Conservation (phyloP, 345 rosid species). For the Lagerstroemia speciosa region DNA sequence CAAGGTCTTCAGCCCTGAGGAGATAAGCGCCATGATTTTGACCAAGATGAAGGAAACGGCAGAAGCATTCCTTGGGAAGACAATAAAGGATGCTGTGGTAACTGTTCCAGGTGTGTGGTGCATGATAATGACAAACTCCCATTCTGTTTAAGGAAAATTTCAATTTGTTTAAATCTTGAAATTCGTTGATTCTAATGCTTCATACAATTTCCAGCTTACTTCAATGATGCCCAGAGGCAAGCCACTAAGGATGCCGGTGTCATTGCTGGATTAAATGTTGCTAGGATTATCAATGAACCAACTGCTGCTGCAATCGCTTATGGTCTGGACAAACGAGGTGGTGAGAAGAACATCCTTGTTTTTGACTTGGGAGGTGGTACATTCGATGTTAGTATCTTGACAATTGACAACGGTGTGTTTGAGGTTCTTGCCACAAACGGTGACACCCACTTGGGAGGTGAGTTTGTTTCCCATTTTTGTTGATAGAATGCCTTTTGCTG, state of each 20-base stretch:
- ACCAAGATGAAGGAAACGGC: constrained; percentile 98
- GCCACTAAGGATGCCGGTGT: constrained; percentile 97
- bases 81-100: constrained; percentile 94
- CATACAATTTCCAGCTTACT: constrained; percentile 67
- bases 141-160: neutral
- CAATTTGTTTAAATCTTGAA: neutral
- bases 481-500: neutral
- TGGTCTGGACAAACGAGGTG: constrained; percentile 91
- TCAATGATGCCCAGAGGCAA: constrained; percentile 96
- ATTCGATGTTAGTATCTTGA: constrained; percentile 92
- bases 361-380: constrained; percentile 99
- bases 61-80: constrained; percentile 92
- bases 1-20: constrained; percentile 94
- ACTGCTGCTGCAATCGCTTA: constrained; percentile 98
- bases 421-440: too few relatives aligned
- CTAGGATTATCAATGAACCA: constrained; percentile 91
- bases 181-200: constrained; percentile 9
- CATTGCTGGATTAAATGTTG: constrained; percentile 92
- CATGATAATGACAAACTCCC: neutral
- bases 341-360: constrained; percentile 96
- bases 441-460: constrained; percentile 99
- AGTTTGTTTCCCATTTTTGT: constrained; percentile 1
- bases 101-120: constrained; percentile 84
- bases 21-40: constrained; percentile 84
- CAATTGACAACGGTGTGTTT: constrained; percentile 94